Evolutionary conservation across 2,329 filamentous ascomycete species (phyloP), one percentile per base, ranked within the genome.

Genomic region (Neospermospora avenae): DNA sequence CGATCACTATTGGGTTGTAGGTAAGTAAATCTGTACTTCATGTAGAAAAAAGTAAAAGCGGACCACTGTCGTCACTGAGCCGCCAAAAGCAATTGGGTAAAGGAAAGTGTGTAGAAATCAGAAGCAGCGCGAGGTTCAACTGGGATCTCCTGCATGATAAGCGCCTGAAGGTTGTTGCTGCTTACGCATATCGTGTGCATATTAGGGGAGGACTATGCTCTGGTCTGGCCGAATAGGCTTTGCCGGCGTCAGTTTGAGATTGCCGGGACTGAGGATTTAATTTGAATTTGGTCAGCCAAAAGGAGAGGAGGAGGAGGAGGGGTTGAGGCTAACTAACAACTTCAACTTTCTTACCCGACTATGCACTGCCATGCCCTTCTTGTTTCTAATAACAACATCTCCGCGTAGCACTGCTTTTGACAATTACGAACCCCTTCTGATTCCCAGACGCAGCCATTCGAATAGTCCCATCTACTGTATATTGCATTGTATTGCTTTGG

Each of bases 151-250:
- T 35, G 56, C 41, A 59, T 31, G 28, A 31, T 62, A 63, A 64
- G 64, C 58, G 62, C 62, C 48, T 42, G 49, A 58, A 60, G 22
- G 31, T n/a, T 25, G 24, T 61, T 42, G 64, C 61, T 61, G 61
- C 56, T 63, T 64, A 53, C 42, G 28, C 52, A 28, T 39, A n/a
- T n/a, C n/a, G n/a, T n/a, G 44, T 31, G 28, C 1, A 31, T 31
- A 31, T 31, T 10, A 31, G 28, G 28, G 28, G 28, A 31, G 28
- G 28, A 10, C 28, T 31, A 31, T 31, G 37, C 16, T 6, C 34
- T 37, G 34, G 34, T 14, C 11, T 14, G 1, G 16, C 34, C 18
- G 37, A 39, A 37, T 53, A 42, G 52, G 39, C 37, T 54, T 60
- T 34, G 48, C 45, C 55, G 55, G 58, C 51, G 58, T 39, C 45